A percentile compares a stretch with the other conserved stretches of the same genome.
These are phyloP conservation scores for Spathaspora arborariae DNA, from an alignment of 805 yeast genomes.

Conservation along the genomic window DNA sequence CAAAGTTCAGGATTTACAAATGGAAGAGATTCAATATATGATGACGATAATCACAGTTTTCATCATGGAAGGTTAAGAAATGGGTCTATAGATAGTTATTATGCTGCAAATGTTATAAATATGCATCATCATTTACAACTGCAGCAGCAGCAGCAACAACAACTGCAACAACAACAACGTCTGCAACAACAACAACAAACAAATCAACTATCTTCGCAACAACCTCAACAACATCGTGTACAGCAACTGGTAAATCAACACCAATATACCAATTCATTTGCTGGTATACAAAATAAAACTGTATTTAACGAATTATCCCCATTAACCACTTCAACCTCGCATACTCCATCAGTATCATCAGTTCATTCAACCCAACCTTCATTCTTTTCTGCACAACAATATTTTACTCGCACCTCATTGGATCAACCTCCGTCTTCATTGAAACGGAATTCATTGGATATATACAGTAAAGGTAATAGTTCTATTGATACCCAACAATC, in stretches of 20 bases:
- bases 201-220: background rate
- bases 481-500: constrained; percentile 26
- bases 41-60: constrained; percentile 3
- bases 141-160: background rate
- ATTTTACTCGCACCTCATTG: constrained; percentile 32
- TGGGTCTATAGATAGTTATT: constrained; percentile 17
- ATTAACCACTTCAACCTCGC: constrained; percentile 40
- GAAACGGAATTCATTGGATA: constrained; percentile 30
- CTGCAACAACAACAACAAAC: constrained; percentile 1
- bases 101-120: constrained; percentile 11
- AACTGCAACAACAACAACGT: constrained; percentile 4
- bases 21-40: constrained; percentile 5
- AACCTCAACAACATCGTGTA: constrained; percentile 2
- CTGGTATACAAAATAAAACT: background rate
- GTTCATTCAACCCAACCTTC: constrained; percentile 41
- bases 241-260: constrained; percentile 4
- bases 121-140: constrained; percentile 5
- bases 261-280: background rate
- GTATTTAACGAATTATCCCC: constrained; percentile 33
- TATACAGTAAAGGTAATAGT: constrained; percentile 21
- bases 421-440: constrained; percentile 29
- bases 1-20: constrained; percentile 1
- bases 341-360: constrained; percentile 38
- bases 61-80: constrained; percentile 9
- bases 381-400: constrained; percentile 42